phyloP scores from a whole-genome alignment of 768 basidiomycete species.

The Tylopilus felleus region DNA sequence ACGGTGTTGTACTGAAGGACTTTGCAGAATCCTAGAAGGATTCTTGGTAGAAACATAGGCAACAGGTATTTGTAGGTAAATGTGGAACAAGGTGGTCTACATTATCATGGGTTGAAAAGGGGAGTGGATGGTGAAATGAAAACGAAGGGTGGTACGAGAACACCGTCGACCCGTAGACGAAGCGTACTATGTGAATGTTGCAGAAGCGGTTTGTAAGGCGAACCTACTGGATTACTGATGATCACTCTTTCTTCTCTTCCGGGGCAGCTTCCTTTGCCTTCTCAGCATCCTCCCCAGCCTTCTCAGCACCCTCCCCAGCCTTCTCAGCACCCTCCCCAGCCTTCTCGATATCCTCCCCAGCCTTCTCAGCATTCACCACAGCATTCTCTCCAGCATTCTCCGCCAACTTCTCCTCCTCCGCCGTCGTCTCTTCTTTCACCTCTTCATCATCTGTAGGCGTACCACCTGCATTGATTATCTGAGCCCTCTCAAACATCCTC shows the following conservation, averaged over 20 bases:
- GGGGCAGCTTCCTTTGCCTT: constrained; percentile 29
- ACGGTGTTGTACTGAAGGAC: background rate
- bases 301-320: constrained; percentile 31
- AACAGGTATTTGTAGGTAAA: constrained; percentile 32
- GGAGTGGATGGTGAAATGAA: constrained; percentile 12
- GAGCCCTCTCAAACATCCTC: constrained; percentile 81
- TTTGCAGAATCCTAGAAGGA: background rate
- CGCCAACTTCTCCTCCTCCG: constrained; percentile 30
- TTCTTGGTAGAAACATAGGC: background rate
- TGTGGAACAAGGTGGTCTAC: constrained; percentile 28
- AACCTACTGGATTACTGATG: constrained; percentile 2
- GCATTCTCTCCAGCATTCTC: constrained; percentile 21
- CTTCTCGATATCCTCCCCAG: constrained; percentile 34
- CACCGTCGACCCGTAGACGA: constrained; percentile 2
- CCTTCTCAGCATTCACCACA: constrained; percentile 33
- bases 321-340: constrained; percentile 34
- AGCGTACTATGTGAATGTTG: constrained; percentile 6
- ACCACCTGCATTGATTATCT: constrained; percentile 54
- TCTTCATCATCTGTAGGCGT: constrained; percentile 26
- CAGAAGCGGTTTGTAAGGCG: constrained; percentile 1
- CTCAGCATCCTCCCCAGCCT: constrained; percentile 32
- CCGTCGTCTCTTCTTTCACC: constrained; percentile 18
- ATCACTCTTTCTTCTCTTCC: constrained; percentile 34
- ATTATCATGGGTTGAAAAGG: constrained; percentile 19
- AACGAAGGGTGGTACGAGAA: background rate